These are phyloP conservation scores for Apiospora malaysiana DNA, from an alignment of 2,329 filamentous ascomycete genomes.

Conservation along the genomic window DNA sequence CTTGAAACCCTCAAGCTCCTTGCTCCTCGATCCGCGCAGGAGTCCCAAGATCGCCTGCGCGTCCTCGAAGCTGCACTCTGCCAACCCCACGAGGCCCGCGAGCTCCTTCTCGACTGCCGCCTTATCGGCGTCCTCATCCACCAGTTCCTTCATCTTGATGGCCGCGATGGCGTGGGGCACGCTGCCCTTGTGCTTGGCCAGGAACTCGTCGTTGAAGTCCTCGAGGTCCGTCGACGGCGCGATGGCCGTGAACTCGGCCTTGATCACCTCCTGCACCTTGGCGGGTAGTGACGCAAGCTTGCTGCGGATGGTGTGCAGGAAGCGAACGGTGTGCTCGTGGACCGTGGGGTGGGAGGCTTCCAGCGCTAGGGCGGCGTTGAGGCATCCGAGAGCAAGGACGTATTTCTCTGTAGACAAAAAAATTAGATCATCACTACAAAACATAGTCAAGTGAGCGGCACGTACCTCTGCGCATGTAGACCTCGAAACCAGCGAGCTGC, in stretches of 20 bases:
- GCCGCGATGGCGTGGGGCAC: slow-evolving; percentile 67
- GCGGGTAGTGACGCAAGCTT: slow-evolving; percentile 65
- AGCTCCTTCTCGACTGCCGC: slow-evolving; percentile 66
- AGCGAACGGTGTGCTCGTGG: slow-evolving; percentile 75
- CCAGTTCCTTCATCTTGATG: slow-evolving; percentile 62
- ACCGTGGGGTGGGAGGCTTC: slow-evolving; percentile 73
- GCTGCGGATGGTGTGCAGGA: slow-evolving; percentile 67
- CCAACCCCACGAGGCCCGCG: slow-evolving; percentile 55
- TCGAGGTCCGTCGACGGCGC: slow-evolving; percentile 63
- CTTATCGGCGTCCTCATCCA: slow-evolving; percentile 59
- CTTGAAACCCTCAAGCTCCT: slow-evolving; percentile 54
- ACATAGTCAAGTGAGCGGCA: slow-evolving; percentile 24
- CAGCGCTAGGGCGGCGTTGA: slow-evolving; percentile 74
- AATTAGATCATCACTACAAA: neutral
- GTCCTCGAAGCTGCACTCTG: slow-evolving; percentile 51
- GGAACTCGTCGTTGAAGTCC: slow-evolving; percentile 71
- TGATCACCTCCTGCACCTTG: slow-evolving; percentile 72
- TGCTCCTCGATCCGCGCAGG: slow-evolving; percentile 56
- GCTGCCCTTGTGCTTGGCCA: slow-evolving; percentile 66
- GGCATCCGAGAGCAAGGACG: slow-evolving; percentile 83
- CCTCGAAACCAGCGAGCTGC: slow-evolving; percentile 87
- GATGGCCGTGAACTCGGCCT: slow-evolving; percentile 68
- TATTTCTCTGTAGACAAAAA: slow-evolving; percentile 70
- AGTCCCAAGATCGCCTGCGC: slow-evolving; percentile 51
- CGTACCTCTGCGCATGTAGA: slow-evolving; percentile 84